Evolutionary conservation across 352 stramenopile genomes (phyloP), one percentile per base, ranked within the genome.

Genomic region (Pythium pyrilobum): DNA sequence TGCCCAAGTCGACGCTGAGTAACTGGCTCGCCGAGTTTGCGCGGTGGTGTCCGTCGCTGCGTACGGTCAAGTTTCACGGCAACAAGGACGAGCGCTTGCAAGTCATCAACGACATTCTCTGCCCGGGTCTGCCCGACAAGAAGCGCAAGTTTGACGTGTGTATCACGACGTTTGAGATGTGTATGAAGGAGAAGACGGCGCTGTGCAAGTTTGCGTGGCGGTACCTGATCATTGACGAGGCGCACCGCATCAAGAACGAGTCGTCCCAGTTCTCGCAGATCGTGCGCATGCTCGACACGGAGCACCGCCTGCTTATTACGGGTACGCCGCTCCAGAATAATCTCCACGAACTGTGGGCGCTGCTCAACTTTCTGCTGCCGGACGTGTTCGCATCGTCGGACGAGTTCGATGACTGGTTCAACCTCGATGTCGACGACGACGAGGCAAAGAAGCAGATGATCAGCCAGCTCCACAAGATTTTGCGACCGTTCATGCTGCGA

Each of bases 151-250:
- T 98, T 57, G 96, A 98, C 24, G 79, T 99, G 15, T 95, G 98
- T 41, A 82, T 99, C 37, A 99, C 96, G 5, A 98, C 92, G 1
- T 99, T 99, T 56, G 95, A 99, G 69, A 98, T 98, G 81, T 93
- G 82, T 36, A 66, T 93, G 49, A 95, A 92, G 56, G 85, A 92
- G 34, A 93, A 89, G 46, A 79, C 82, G 11, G 92, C 95, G 31
- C 59, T 98, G 36, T 88, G 56, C 56, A 88, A 92, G 43, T 96
- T 96, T 68, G 78, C 89, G 18, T 97, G 89, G 89, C 79, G 85
- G 38, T 95, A 93, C 55, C 59, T 95, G 15, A 69, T 93, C 55
- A 95, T 95, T 46, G 85, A 95, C 48, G 83, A 95, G 63, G 85
- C 82, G 1, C 85, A 95, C 58, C 83, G 83, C 28, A 93, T 95